A percentile compares a stretch with the other conserved stretches of the same genome.
Conservation (phyloP, 768 basidiomycete genomes). For the Termitomyces sp. region DNA sequence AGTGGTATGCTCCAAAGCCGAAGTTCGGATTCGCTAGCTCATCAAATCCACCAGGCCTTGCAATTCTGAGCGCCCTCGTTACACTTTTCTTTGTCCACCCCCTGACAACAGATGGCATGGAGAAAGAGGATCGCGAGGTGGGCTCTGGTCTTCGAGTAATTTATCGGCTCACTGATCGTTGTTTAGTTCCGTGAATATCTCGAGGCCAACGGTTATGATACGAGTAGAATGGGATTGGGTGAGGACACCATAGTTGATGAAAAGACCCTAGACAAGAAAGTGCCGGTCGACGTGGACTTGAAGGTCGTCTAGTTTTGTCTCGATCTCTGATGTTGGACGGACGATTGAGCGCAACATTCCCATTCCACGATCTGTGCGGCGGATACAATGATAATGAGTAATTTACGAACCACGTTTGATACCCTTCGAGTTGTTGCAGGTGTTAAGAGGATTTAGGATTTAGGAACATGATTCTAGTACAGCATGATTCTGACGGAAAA, state of each 20-base stretch:
- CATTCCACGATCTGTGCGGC: background rate
- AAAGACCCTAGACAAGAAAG: constrained; percentile 19
- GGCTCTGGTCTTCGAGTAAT: constrained; percentile 13
- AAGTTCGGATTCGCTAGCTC: background rate
- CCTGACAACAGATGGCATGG: constrained; percentile 75
- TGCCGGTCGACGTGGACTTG: constrained; percentile 13
- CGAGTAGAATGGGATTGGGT: constrained; percentile 61
- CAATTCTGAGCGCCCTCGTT: constrained; percentile 71
- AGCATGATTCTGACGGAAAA: background rate
- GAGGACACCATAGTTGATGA: constrained; percentile 17
- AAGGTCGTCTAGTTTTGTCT: background rate
- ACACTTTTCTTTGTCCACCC: constrained; percentile 73
- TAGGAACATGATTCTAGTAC: background rate
- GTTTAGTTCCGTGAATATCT: constrained; percentile 81
- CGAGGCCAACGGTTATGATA: constrained; percentile 75
- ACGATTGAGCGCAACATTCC: background rate
- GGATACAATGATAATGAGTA: background rate
- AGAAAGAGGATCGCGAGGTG: constrained; percentile 65
- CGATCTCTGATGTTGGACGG: background rate
- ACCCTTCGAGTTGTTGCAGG: background rate
- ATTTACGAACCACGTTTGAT: background rate
- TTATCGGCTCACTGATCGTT: background rate
- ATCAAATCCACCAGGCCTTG: constrained; percentile 43
- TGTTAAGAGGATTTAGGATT: background rate
- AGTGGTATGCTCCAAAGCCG: constrained; percentile 41